Conservation (phyloP, 768 basidiomycete genomes). For the Pleurotus giganteus region DNA sequence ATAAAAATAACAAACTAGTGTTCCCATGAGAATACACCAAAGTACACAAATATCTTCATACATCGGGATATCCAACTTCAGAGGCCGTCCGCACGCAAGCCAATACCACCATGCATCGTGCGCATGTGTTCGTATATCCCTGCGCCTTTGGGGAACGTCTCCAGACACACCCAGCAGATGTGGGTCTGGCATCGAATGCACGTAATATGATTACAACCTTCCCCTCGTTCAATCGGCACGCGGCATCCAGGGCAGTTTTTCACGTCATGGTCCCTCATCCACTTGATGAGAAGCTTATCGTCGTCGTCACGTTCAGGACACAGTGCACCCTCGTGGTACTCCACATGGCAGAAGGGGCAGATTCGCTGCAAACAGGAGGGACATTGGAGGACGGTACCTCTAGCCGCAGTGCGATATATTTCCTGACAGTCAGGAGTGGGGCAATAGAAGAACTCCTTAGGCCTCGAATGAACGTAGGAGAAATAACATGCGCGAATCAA, state of each 20-base stretch:
- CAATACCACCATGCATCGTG: constrained; percentile 61
- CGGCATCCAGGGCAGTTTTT: constrained; percentile 76
- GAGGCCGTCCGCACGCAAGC: constrained; percentile 24
- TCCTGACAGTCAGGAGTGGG: constrained; percentile 79
- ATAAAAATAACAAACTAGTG: too few relatives aligned
- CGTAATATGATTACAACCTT: constrained; percentile 85
- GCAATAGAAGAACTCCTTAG: constrained; percentile 69
- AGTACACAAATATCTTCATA: background rate
- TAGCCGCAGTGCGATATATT: constrained; percentile 58
- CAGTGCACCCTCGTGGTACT: constrained; percentile 64
- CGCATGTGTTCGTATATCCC: constrained; percentile 85
- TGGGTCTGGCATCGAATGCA: constrained; percentile 74
- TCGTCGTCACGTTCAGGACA: constrained; percentile 57
- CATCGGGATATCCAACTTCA: constrained; percentile 3
- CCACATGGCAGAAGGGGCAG: constrained; percentile 50
- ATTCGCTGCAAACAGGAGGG: constrained; percentile 55
- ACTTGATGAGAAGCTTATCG: constrained; percentile 58
- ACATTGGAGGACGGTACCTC: constrained; percentile 46
- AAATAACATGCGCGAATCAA: constrained; percentile 59
- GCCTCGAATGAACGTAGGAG: constrained; percentile 55
- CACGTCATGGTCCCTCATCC: constrained; percentile 62
- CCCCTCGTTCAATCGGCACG: constrained; percentile 65
- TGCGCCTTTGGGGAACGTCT: constrained; percentile 63
- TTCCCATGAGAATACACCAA: too few relatives aligned
- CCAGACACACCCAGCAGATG: constrained; percentile 78